Percentiles rank a stretch among this genome's conserved stretches.
These are phyloP conservation scores for Fusarium equiseti DNA, from an alignment of 2,329 filamentous ascomycete genomes.

Conservation along the genomic window DNA sequence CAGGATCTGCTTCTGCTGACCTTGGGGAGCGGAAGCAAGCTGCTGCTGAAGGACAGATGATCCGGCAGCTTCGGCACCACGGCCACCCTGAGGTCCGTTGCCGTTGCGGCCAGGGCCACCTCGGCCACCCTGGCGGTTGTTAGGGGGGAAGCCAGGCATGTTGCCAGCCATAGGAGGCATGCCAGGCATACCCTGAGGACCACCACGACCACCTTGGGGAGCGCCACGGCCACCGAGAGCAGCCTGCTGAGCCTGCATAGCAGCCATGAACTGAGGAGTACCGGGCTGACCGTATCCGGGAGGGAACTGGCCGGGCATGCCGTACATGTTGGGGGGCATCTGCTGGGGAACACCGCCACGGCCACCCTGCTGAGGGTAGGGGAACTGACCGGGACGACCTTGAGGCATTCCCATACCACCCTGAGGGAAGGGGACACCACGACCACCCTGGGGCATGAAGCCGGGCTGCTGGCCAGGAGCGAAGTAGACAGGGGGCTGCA, in stretches of 20 bases:
- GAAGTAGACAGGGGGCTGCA: slow-evolving; percentile 94
- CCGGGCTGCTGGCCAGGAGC: slow-evolving; percentile 82
- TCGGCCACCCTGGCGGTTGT: slow-evolving; percentile 65
- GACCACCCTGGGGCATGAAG: slow-evolving; percentile 74
- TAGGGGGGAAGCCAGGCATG: slow-evolving; percentile 69
- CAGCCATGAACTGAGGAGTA: slow-evolving; percentile 82
- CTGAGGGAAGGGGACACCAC: slow-evolving; percentile 76
- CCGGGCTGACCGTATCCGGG: slow-evolving; percentile 84
- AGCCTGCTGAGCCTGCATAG: slow-evolving; percentile 80
- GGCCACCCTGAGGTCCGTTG: slow-evolving; percentile 63
- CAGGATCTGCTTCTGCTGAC: slow-evolving; percentile 98
- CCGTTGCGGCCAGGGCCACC: slow-evolving; percentile 58
- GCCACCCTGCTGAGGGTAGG: slow-evolving; percentile 88
- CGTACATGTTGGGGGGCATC: slow-evolving; percentile 88
- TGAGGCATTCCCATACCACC: slow-evolving; percentile 76
- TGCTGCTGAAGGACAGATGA: slow-evolving; percentile 66
- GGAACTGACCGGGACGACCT: slow-evolving; percentile 88
- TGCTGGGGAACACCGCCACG: slow-evolving; percentile 89
- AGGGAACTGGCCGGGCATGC: slow-evolving; percentile 82
- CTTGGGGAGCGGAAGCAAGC: slow-evolving; percentile 67
- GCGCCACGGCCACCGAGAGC: slow-evolving; percentile 72
- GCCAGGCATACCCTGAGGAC: slow-evolving; percentile 69
- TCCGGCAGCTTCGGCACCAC: slow-evolving; percentile 54
- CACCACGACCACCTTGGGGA: slow-evolving; percentile 77
- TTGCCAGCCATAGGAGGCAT: slow-evolving; percentile 73